A percentile compares a stretch with the other conserved stretches of the same genome.
Evolutionary conservation across 192 early-diverging fungal genomes (phyloP).

Genomic region (Paraglomus occultum): DNA sequence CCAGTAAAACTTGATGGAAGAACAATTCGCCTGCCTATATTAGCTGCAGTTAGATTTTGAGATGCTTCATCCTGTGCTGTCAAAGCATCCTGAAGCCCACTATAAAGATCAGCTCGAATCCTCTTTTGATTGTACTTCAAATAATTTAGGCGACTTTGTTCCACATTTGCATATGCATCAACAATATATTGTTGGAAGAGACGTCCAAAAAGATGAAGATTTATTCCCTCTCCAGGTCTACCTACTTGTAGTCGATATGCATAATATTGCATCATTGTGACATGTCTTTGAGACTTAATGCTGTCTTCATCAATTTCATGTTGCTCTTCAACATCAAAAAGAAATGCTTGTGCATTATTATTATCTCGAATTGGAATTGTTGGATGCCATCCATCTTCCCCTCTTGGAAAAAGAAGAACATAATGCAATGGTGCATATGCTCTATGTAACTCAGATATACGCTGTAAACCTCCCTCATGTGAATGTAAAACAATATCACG

Average conservation of each 20-base stretch:
- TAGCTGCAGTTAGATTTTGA: background rate
- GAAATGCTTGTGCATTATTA: background rate
- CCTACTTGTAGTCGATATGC: constrained; percentile 31
- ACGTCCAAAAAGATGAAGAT: constrained; percentile 25
- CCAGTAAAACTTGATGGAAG: constrained; percentile 33
- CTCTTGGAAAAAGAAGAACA: constrained; percentile 23
- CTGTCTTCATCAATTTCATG: background rate
- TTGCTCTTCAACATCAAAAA: constrained; percentile 2
- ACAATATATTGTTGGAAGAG: constrained; percentile 32
- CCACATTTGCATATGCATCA: constrained; percentile 36
- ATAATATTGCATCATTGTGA: constrained; percentile 12
- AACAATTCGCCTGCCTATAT: constrained; percentile 26
- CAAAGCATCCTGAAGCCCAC: constrained; percentile 18
- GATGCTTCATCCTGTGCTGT: background rate
- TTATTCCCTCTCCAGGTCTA: constrained; percentile 9
- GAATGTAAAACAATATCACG: constrained; percentile 31
- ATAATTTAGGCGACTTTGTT: constrained; percentile 25
- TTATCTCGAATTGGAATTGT: background rate
- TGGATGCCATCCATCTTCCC: constrained; percentile 30
- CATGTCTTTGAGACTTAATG: background rate
- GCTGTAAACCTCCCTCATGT: constrained; percentile 1
- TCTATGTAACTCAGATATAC: constrained; percentile 23
- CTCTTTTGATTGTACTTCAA: constrained; percentile 17
- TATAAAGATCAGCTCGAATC: constrained; percentile 17
- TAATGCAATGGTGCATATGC: constrained; percentile 28